Percentiles rank a stretch among this genome's conserved stretches.
Conservation (phyloP, 1,139 yeast species). For the Sugiyamaella sp. region DNA sequence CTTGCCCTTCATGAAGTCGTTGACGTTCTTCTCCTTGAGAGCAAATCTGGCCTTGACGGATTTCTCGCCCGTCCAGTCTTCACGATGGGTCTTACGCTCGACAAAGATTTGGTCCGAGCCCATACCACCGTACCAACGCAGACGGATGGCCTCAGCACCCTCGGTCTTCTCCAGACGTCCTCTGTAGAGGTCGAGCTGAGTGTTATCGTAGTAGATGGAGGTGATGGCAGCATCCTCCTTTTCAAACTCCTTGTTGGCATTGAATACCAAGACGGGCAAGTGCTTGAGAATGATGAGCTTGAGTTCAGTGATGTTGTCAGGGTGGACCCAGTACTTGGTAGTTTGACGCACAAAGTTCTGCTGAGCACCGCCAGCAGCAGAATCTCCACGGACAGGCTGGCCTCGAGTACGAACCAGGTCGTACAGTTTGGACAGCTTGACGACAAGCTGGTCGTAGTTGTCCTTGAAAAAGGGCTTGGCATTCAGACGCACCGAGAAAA, state of each 20-base stretch:
- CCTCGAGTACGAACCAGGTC: slow-evolving; percentile 95
- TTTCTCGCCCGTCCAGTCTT: slow-evolving; percentile 99
- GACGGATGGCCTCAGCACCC: slow-evolving; percentile 98
- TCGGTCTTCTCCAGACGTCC: slow-evolving; percentile 95
- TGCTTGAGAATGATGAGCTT: slow-evolving; percentile 90
- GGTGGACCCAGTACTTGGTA: slow-evolving; percentile 98
- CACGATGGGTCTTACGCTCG: slow-evolving; percentile 96
- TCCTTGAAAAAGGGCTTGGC: slow-evolving; percentile 95
- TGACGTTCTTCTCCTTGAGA: slow-evolving; percentile 86
- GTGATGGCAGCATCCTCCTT: slow-evolving; percentile 94
- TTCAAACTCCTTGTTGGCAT: slow-evolving; percentile 94
- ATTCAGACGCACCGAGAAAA: slow-evolving; percentile 88
- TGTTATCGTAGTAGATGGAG: slow-evolving; percentile 91
- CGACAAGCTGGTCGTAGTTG: slow-evolving; percentile 86
- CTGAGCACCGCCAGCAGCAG: slow-evolving; percentile 95
- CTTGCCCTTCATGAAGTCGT: slow-evolving; percentile 77
- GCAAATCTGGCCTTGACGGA: slow-evolving; percentile 96
- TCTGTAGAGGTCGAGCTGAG: slow-evolving; percentile 83
- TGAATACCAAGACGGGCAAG: slow-evolving; percentile 93
- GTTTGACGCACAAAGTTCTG: slow-evolving; percentile 98
- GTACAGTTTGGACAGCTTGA: slow-evolving; percentile 82
- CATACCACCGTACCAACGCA: slow-evolving; percentile 99
- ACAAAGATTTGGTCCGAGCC: slow-evolving; percentile 87
- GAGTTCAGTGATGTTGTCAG: slow-evolving; percentile 97
- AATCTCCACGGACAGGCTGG: slow-evolving; percentile 90